Percentiles rank a stretch among this genome's conserved stretches.
phyloP scores from a whole-genome alignment of 176 grass and related monocot genomes.

The Oropetium thomaeum region DNA sequence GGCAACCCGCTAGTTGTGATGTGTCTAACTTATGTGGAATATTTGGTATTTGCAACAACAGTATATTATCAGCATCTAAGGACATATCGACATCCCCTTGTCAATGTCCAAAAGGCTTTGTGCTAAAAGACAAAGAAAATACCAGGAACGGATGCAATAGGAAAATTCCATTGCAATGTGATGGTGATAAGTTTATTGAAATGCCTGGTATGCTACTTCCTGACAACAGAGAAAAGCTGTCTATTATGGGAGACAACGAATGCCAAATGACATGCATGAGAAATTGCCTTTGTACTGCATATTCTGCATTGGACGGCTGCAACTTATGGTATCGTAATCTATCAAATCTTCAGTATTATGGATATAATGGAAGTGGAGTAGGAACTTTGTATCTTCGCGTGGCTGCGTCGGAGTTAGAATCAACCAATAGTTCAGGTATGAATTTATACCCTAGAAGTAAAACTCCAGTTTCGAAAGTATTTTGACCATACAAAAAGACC shows the following conservation, averaged over 20 bases:
- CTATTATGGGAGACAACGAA: not conserved
- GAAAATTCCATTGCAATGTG: slow-evolving; percentile 10
- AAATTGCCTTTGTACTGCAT: slow-evolving; percentile 38
- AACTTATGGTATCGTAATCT: slow-evolving; percentile 36
- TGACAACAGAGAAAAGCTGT: not conserved
- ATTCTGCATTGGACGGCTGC: slow-evolving; percentile 16
- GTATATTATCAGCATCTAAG: not conserved
- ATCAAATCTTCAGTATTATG: slow-evolving; percentile 11
- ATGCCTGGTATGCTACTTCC: slow-evolving; percentile 9
- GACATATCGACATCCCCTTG: not conserved
- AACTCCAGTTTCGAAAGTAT: not conserved
- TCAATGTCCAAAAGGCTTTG: slow-evolving; percentile 35
- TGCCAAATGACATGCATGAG: slow-evolving; percentile 31
- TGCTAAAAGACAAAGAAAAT: not conserved
- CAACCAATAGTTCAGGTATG: slow-evolving; percentile 17
- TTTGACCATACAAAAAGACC: not conserved
- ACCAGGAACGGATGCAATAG: slow-evolving; percentile 23
- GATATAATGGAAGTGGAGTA: not conserved
- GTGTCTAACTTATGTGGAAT: slow-evolving; percentile 39
- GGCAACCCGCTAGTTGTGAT: slow-evolving; percentile 2
- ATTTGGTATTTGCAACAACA: slow-evolving; percentile 39
- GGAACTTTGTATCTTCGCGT: slow-evolving; percentile 41
- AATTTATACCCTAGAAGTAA: not conserved
- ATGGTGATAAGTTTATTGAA: slow-evolving; percentile 33
- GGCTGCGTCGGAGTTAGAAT: slow-evolving; percentile 36